Conservation (phyloP, 1,284 basidiomycete species). For the Peniophora sp. region DNA sequence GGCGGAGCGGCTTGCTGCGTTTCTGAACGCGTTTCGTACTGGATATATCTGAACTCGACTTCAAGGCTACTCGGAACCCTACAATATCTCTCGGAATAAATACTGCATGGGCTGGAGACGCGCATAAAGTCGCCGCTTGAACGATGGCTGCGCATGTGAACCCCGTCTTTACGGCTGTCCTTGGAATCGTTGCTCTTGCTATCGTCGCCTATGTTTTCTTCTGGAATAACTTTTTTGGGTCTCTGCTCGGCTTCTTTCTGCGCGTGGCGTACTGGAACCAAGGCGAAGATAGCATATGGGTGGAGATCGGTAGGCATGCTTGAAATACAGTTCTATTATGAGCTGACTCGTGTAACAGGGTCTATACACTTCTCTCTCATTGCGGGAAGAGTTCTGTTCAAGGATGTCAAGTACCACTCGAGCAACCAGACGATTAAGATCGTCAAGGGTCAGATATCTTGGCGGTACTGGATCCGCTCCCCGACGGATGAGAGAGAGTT, state of each 20-base stretch:
- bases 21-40: too few species aligned
- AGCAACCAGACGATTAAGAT: slow-evolving; percentile 83
- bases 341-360: slow-evolving; percentile 31
- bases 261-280: slow-evolving; percentile 68
- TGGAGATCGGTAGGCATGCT: slow-evolving; percentile 56
- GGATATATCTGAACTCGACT: too few species aligned
- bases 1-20: too few species aligned
- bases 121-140: not conserved
- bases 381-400: slow-evolving; percentile 78
- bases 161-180: slow-evolving; percentile 59
- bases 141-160: slow-evolving; percentile 36
- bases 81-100: too few species aligned
- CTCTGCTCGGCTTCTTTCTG: slow-evolving; percentile 50
- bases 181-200: slow-evolving; percentile 63
- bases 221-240: slow-evolving; percentile 79
- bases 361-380: slow-evolving; percentile 89
- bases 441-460: slow-evolving; percentile 78
- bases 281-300: slow-evolving; percentile 62
- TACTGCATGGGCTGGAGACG: not conserved
- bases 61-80: too few species aligned
- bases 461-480: slow-evolving; percentile 86
- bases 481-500: slow-evolving; percentile 62
- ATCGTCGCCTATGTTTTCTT: slow-evolving; percentile 82
- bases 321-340: not conserved
- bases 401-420: slow-evolving; percentile 82